Percentiles rank a stretch among this genome's conserved stretches.
phyloP scores from a whole-genome alignment of 2,329 filamentous ascomycete species.

The Fusarium marasasianum region DNA sequence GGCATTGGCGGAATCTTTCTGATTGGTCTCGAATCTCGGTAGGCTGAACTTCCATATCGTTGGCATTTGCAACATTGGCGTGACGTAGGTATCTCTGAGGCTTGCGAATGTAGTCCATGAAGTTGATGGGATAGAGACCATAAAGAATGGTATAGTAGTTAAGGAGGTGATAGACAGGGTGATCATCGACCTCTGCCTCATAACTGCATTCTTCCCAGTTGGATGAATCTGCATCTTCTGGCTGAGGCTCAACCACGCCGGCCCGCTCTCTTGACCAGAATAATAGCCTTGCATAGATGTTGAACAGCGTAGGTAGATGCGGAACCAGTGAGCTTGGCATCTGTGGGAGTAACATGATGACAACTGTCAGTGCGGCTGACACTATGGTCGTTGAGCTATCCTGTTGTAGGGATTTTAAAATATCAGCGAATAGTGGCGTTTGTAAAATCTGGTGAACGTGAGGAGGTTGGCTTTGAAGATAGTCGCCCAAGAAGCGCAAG shows the following conservation, averaged over 20 bases:
- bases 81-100: slow-evolving; percentile 81
- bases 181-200: slow-evolving; percentile 69
- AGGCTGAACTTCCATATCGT: slow-evolving; percentile 81
- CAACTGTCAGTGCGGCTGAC: slow-evolving; percentile 76
- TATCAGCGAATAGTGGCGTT: slow-evolving; percentile 75
- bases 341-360: slow-evolving; percentile 85
- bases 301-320: slow-evolving; percentile 78
- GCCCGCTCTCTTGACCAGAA: slow-evolving; percentile 76
- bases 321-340: slow-evolving; percentile 77
- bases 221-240: slow-evolving; percentile 51
- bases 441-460: slow-evolving; percentile 79
- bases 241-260: slow-evolving; percentile 49
- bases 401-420: slow-evolving; percentile 77
- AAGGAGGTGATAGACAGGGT: slow-evolving; percentile 71
- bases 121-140: slow-evolving; percentile 84
- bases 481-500: slow-evolving; percentile 74
- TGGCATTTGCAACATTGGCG: slow-evolving; percentile 73
- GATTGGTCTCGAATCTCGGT: slow-evolving; percentile 80
- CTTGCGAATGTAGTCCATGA: slow-evolving; percentile 86
- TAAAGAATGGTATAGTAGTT: slow-evolving; percentile 86
- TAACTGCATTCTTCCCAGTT: slow-evolving; percentile 73
- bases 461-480: slow-evolving; percentile 79
- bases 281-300: slow-evolving; percentile 80
- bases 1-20: slow-evolving; percentile 76
- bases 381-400: slow-evolving; percentile 82